Evolutionary conservation across 1,139 yeast genomes (phyloP), one percentile per base, ranked within the genome.

Genomic region (Oligophagozyma castellii): DNA sequence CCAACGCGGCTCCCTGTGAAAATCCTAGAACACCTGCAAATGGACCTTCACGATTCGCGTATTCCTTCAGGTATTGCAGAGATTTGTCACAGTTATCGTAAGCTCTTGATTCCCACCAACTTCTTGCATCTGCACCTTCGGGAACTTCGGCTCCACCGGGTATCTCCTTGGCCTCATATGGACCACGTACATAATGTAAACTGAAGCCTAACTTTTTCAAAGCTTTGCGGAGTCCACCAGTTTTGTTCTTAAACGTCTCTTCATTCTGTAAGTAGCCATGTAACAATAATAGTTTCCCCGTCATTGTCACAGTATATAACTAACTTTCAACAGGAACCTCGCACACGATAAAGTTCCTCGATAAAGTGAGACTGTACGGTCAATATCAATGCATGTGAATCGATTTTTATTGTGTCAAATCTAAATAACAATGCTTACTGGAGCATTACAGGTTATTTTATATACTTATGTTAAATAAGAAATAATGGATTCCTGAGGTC

Each of bases 1-100:
- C 70, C 47, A 86, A 56, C 1, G 92, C 93, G 1, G 93, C 92
- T 30, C 96, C 98, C 55, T 86, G 96, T 22, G 92, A 75, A 46
- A 89, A 89, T 3, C 95, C 95, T 32, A 86, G 55, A n/a, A 86
- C 58, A 1, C 95, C 96, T 27, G 72, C 77, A 45, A 76, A 79
- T 0, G 95, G 94, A 0, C 95, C 95, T 35, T 78, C 63, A 33
- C 63, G 58, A 13, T 44, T 26, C 13, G 47, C 32, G 30, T 45
- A 51, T 15, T 46, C 37, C 11, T 36, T 46, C 23, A 52, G 31
- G 27, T 37, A 48, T 2, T 38, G 34, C 20, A 18, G 7, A n/a
- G n/a, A n/a, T n/a, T n/a, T n/a, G n/a, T n/a, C n/a, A n/a, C n/a
- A n/a, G n/a, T n/a, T n/a, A 10, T 18, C 20, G 10, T 18, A 10